Conservation (phyloP, 768 basidiomycete genomes). For the Leccinum obscurum region DNA sequence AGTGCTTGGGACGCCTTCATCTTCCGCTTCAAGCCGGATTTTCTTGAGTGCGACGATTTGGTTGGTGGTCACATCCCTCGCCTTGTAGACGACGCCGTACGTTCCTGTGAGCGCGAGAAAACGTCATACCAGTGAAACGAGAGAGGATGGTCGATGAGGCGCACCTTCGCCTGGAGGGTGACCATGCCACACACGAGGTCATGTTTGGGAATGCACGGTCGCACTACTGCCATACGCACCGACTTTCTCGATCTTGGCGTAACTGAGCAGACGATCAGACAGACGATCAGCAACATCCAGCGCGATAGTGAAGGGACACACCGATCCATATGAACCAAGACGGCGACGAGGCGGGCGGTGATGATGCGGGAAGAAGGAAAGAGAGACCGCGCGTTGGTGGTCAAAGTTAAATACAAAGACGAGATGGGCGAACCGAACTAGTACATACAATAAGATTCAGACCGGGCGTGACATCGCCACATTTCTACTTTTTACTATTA, state of each 20-base stretch:
- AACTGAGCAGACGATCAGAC: conserved; percentile 50
- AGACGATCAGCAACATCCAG: conserved; percentile 18
- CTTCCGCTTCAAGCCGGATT: conserved; percentile 96
- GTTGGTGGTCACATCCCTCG: conserved; percentile 75
- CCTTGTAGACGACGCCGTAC: conserved; percentile 98
- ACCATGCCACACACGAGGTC: conserved; percentile 19
- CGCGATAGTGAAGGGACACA: conserved; percentile 20
- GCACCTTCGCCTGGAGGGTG: conserved; percentile 44
- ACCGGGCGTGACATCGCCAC: conserved; percentile 17
- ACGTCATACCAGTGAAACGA: conserved; percentile 6
- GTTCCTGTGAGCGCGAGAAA: conserved; percentile 67
- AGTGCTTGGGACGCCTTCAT: conserved; percentile 97
- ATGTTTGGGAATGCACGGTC: conserved; percentile 3
- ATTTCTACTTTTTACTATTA: conserved; percentile 1
- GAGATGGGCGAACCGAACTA: conserved; percentile 19
- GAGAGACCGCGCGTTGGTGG: not conserved
- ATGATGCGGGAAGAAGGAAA: conserved; percentile 5
- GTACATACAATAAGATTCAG: conserved; percentile 3
- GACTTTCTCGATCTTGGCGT: conserved; percentile 97
- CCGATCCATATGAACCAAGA: conserved; percentile 33
- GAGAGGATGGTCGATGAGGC: not conserved
- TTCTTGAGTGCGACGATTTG: conserved; percentile 96
- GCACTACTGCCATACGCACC: conserved; percentile 58
- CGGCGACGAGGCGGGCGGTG: conserved; percentile 3
- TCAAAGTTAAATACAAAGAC: conserved; percentile 18